Percentiles rank a stretch among this genome's conserved stretches.
phyloP scores from a whole-genome alignment of 495 filamentous ascomycete genomes.

The Glonium stellatum region DNA sequence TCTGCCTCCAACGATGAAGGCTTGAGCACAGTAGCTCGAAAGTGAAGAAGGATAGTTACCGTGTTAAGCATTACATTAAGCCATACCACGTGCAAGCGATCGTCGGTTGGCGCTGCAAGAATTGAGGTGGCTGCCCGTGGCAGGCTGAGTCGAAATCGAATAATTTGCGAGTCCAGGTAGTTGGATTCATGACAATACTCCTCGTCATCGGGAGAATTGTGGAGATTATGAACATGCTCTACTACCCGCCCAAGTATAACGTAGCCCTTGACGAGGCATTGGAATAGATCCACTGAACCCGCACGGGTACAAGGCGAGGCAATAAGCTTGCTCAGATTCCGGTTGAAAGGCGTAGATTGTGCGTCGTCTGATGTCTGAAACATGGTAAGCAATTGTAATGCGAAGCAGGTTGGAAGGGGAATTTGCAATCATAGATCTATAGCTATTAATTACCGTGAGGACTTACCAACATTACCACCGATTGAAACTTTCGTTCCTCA shows the following conservation, averaged over 20 bases:
- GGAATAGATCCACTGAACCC: conserved; percentile 3
- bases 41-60: conserved; percentile 16
- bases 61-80: conserved; percentile 13
- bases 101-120: conserved; percentile 6
- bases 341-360: conserved; percentile 5
- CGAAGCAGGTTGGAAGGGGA: background rate
- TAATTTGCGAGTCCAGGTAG: conserved; percentile 9
- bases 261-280: conserved; percentile 18
- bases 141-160: conserved; percentile 20
- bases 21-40: conserved; percentile 4
- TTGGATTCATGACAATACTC: conserved; percentile 7
- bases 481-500: background rate
- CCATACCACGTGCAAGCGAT: conserved; percentile 12
- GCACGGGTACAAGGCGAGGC: background rate
- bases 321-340: conserved; percentile 16
- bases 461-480: background rate
- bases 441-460: background rate
- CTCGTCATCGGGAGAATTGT: conserved; percentile 3
- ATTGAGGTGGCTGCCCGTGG: conserved; percentile 14
- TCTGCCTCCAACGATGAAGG: background rate
- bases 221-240: conserved; percentile 18
- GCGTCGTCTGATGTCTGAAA: background rate
- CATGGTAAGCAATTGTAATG: background rate
- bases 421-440: background rate
- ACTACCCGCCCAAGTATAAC: conserved; percentile 15